These are phyloP conservation scores for Hyaloscypha variabilis DNA, from an alignment of 495 filamentous ascomycete genomes.

Conservation along the genomic window DNA sequence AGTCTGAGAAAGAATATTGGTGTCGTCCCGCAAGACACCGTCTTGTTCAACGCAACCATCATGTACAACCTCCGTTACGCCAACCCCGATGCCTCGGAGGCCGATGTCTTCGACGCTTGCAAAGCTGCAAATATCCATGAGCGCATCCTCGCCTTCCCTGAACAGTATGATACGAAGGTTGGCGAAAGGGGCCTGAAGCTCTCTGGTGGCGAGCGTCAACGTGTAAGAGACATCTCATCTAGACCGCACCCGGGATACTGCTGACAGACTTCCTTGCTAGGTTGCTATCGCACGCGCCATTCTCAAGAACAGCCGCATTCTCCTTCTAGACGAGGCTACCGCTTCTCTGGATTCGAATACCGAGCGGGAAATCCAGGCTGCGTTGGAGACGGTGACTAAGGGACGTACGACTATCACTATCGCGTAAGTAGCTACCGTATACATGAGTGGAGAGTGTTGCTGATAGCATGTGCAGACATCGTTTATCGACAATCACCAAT, in stretches of 20 bases:
- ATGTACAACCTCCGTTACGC: conserved; percentile 50
- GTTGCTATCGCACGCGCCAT: conserved; percentile 70
- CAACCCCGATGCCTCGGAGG: conserved; percentile 34
- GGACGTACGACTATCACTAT: conserved; percentile 56
- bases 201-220: conserved; percentile 48
- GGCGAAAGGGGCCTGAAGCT: conserved; percentile 39
- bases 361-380: conserved; percentile 61
- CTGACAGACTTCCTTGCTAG: conserved; percentile 8
- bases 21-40: conserved; percentile 49
- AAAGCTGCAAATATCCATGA: conserved; percentile 39
- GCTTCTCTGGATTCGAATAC: conserved; percentile 42
- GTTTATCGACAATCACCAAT: conserved; percentile 2
- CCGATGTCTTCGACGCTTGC: conserved; percentile 45
- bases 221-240: conserved; percentile 27
- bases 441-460: conserved; percentile 1
- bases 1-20: conserved; percentile 52
- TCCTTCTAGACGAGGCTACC: conserved; percentile 18
- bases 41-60: conserved; percentile 47
- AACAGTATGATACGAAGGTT: conserved; percentile 47
- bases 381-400: conserved; percentile 59
- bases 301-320: conserved; percentile 40
- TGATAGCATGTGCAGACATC: conserved; percentile 15
- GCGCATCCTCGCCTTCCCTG: conserved; percentile 43
- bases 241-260: conserved; percentile 10
- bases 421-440: conserved; percentile 11